Conservation (phyloP, 2,329 filamentous ascomycete genomes). For the Aspergillus latus region DNA sequence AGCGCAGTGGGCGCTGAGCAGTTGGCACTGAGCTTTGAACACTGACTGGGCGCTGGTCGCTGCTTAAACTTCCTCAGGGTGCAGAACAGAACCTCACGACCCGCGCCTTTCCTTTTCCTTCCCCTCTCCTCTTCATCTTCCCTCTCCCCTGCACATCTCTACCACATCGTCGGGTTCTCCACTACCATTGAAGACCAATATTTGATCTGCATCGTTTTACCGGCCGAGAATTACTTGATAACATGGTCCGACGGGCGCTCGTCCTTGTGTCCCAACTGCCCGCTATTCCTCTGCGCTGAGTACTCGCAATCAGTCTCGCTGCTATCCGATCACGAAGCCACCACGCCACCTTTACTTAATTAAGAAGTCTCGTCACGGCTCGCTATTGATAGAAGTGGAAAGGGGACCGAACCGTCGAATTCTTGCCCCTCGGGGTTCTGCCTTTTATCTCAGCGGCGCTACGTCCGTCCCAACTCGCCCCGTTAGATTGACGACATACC, state of each 20-base stretch:
- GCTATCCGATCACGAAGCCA: not conserved
- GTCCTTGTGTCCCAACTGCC: constrained; percentile 9
- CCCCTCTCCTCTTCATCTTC: not conserved
- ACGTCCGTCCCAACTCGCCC: not conserved
- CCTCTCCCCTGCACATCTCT: constrained; percentile 24
- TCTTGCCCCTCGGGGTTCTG: not conserved
- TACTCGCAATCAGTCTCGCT: not conserved
- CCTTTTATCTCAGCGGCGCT: not conserved
- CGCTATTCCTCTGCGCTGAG: constrained; percentile 12
- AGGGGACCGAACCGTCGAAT: not conserved
- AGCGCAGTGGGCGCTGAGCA: not conserved
- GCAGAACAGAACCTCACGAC: not conserved
- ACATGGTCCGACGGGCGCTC: constrained; percentile 15
- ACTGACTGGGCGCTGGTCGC: too few species aligned
- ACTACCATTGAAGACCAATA: constrained; percentile 5
- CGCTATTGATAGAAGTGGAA: not conserved
- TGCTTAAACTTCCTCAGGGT: not conserved
- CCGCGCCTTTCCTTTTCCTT: not conserved
- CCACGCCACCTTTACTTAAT: constrained; percentile 6
- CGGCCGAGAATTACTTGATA: constrained; percentile 7
- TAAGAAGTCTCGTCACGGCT: not conserved
- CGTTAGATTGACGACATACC: not conserved
- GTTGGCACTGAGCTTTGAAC: constrained; percentile 7
- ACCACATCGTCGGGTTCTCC: constrained; percentile 34
- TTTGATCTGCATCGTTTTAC: constrained; percentile 6